Base-by-base conservation (phyloP, 2,329 filamentous ascomycete genomes). In the Hymenoscyphus repandus region DNA sequence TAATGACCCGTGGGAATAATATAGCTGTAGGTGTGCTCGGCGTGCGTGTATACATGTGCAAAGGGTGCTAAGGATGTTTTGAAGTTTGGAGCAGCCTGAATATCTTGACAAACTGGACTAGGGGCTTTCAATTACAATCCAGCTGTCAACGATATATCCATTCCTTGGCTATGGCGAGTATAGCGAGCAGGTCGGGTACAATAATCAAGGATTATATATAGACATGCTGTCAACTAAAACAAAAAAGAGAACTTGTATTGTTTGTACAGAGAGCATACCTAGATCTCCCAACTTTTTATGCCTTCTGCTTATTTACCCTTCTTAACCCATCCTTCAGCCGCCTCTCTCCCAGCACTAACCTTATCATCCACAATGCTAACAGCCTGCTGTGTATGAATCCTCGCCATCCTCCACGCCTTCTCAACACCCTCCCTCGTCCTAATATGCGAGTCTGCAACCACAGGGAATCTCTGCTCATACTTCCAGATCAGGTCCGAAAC, bases 391-490 rank as follows among this genome's bases (percentile, higher is more conserved):
- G 80, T 82, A 71, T 95, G 88, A 50, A 85, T 80, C 69, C 82
- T 82, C 48, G 88, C 87, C 55, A 89, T 88, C 68, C 80, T 75
- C 73, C 83, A 82, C 51, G 86, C 83, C 66, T 83, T 77, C 67
- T 80, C 74, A 55, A 91, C 75, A 41, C 83, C 76, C 63, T 88
- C 82, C 54, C 85, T 83, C 47, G 87, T 74, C 64, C 78, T 74
- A 55, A 92, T 62, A 72, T 99, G 93, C 51, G 88, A 81, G 62
- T 96, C 85, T 15, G 90, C 86, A 49, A 99, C 69, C 15, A 79
- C 86, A 4, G 93, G 93, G 66, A 91, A 88, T 64, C 79, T 83
- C 78, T 95, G 81, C 82, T 99, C 93, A 69, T 93, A 99, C 67
- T 82, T 83, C 93, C 93, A 99, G 41, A 86, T 74, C 66, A 97